phyloP scores from a whole-genome alignment of 139 green algal genomes.

The Deuterostichococcus epilithicus region DNA sequence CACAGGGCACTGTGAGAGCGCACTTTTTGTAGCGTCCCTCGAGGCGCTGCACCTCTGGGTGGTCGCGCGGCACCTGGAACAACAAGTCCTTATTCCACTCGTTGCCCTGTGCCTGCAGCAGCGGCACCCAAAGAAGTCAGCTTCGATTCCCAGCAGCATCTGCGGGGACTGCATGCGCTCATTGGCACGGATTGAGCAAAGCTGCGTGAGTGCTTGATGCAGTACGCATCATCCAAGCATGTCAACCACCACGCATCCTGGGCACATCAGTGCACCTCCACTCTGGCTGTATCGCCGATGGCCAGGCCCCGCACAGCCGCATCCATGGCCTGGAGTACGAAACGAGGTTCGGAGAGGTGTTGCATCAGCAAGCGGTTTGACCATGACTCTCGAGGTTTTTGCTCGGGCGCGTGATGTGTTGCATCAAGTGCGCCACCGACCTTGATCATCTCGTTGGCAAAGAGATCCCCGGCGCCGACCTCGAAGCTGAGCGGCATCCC shows the following conservation, averaged over 20 bases:
- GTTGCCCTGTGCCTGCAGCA: slow-evolving; percentile 55
- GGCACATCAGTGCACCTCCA: slow-evolving; percentile 50
- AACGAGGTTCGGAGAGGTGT: not conserved
- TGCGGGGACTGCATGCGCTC: too few species aligned
- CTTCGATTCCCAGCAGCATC: not conserved
- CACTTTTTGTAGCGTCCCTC: slow-evolving; percentile 82
- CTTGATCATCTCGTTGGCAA: slow-evolving; percentile 81
- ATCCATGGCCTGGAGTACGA: slow-evolving; percentile 72
- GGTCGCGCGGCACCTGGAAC: slow-evolving; percentile 72
- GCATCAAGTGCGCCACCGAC: slow-evolving; percentile 15
- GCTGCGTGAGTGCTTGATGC: not conserved
- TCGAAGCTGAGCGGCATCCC: slow-evolving; percentile 72
- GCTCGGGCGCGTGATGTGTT: not conserved
- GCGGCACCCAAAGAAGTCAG: too few species aligned
- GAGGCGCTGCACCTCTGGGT: slow-evolving; percentile 75
- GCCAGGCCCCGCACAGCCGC: slow-evolving; percentile 68
- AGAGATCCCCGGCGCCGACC: slow-evolving; percentile 75
- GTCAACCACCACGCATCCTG: slow-evolving; percentile 22
- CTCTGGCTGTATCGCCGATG: slow-evolving; percentile 46
- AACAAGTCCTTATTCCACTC: slow-evolving; percentile 78
- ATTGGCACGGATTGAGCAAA: too few species aligned
- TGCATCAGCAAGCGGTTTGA: not conserved
- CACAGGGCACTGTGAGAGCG: too few species aligned
- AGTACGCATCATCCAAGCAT: slow-evolving; percentile 3
- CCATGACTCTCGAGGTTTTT: not conserved